A percentile compares a stretch with the other conserved stretches of the same genome.
Evolutionary conservation across 73 alveolate genomes (phyloP).

Genomic region (Durusdinium trenchii): DNA sequence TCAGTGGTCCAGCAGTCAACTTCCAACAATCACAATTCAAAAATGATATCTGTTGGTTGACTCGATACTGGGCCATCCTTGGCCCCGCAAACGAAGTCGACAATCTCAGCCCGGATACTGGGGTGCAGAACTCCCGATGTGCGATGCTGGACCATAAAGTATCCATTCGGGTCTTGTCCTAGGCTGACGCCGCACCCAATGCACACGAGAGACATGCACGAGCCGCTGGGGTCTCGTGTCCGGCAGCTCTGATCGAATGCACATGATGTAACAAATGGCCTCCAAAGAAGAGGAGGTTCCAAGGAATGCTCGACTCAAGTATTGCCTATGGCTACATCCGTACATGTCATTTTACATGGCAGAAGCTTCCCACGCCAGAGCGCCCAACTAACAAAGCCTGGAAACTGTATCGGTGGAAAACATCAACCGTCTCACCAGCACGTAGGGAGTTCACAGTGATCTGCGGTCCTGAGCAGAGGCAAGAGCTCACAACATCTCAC

Average conservation of each 20-base stretch:
- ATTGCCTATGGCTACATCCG: too few species aligned
- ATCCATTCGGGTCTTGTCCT: conserved; percentile 90
- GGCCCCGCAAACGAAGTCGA: background rate
- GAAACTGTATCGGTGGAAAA: conserved; percentile 84
- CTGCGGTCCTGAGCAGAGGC: conserved; percentile 42
- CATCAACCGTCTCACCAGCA: conserved; percentile 82
- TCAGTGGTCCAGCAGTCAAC: too few species aligned
- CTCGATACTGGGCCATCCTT: too few species aligned
- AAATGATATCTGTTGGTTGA: too few species aligned
- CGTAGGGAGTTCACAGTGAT: conserved; percentile 79
- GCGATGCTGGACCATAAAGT: conserved; percentile 77
- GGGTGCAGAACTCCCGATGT: conserved; percentile 61
- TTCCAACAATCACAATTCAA: too few species aligned
- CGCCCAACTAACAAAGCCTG: background rate
- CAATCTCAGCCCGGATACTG: background rate
- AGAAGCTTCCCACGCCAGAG: too few species aligned
- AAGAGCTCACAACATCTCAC: background rate
- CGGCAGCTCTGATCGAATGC: too few species aligned
- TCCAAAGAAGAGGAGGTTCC: too few species aligned
- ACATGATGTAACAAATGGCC: too few species aligned
- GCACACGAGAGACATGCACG: too few species aligned
- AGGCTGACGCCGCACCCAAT: background rate
- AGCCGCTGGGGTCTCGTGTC: background rate
- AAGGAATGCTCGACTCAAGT: too few species aligned
- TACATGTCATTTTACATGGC: too few species aligned